Evolutionary conservation across 2,329 filamentous ascomycete genomes (phyloP), one percentile per base, ranked within the genome.

Genomic region (Ascochyta fabae): DNA sequence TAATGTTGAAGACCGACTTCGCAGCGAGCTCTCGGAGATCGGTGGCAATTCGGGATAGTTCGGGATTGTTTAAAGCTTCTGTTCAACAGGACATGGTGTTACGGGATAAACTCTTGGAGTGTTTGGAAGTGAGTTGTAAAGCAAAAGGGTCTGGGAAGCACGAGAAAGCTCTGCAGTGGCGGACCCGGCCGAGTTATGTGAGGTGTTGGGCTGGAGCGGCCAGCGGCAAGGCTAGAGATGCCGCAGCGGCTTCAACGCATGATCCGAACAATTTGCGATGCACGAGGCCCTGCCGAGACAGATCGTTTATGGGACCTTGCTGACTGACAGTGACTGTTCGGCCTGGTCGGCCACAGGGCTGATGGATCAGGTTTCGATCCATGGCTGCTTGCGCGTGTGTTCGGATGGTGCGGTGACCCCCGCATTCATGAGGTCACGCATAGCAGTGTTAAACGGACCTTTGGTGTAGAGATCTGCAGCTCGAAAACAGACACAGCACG

Each of bases 141-240:
- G 29, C 53, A 34, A 1, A n/a, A 19, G 26, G 33, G 29, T 55
- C 46, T 46, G 6, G 24, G 19, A 33, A 44, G 15, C 5, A 23
- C 12, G 36, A 35, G 15, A 27, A 42, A 22, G 35, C 24, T 27
- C 22, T 15, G 44, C 16, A 19, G 23, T 34, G 43, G 27, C 31
- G 49, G 41, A 12, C 34, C n/a, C 26, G 44, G 38, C 53, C 31
- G 33, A 27, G 10, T 42, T 48, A 44, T 51, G 42, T 38, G 46
- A 51, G 41, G n/a, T 35, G 53, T 16, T 50, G 42, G 13, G 33
- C 35, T 2, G 10, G 34, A 62, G 36, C 65, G 59, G 62, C 64
- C 49, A 57, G 53, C 65, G 66, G 64, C 65, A 67, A 52, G 48
- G 57, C 48, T 39, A 53, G 35, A 59, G 64, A 70, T 68, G 66